A percentile compares a stretch with the other conserved stretches of the same genome.
phyloP scores from a whole-genome alignment of 495 filamentous ascomycete genomes.

The Trichocladium uniseriatum region DNA sequence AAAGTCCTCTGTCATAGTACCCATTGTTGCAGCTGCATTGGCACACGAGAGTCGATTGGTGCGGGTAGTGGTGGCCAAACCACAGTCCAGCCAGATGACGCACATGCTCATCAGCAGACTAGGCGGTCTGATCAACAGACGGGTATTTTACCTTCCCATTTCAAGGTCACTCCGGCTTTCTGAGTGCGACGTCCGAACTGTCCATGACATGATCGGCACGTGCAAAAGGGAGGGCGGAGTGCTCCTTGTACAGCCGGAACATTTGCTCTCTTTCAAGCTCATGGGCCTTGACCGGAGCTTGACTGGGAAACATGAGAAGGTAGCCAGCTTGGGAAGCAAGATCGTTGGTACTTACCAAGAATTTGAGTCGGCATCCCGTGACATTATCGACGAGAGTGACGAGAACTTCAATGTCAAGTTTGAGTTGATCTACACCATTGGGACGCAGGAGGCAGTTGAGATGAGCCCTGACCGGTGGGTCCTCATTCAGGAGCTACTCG shows the following conservation, averaged over 20 bases:
- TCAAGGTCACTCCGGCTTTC: conserved; percentile 43
- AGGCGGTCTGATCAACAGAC: conserved; percentile 49
- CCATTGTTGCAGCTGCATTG: conserved; percentile 48
- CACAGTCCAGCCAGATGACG: conserved; percentile 53
- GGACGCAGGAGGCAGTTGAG: conserved; percentile 46
- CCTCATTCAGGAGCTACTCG: conserved; percentile 48
- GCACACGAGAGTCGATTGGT: conserved; percentile 45
- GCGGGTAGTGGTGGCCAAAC: conserved; percentile 53
- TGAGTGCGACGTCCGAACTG: conserved; percentile 20
- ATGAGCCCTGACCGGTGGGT: conserved; percentile 51
- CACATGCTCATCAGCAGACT: conserved; percentile 51
- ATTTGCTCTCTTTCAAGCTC: conserved; percentile 59
- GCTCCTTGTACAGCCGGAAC: conserved; percentile 57
- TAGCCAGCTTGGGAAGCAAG: conserved; percentile 12
- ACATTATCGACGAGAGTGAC: conserved; percentile 60
- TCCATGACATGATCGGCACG: conserved; percentile 34
- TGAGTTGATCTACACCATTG: conserved; percentile 61
- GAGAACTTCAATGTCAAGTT: conserved; percentile 53
- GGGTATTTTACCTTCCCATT: conserved; percentile 54
- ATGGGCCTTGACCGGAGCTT: conserved; percentile 51
- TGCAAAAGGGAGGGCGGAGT: conserved; percentile 44
- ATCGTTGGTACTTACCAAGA: conserved; percentile 37
- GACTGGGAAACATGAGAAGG: conserved; percentile 5
- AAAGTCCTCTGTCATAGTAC: conserved; percentile 63
- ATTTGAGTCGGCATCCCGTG: conserved; percentile 34